Evolutionary conservation across 2,329 filamentous ascomycete genomes (phyloP).

Genomic region (Phialophora macrospora): DNA sequence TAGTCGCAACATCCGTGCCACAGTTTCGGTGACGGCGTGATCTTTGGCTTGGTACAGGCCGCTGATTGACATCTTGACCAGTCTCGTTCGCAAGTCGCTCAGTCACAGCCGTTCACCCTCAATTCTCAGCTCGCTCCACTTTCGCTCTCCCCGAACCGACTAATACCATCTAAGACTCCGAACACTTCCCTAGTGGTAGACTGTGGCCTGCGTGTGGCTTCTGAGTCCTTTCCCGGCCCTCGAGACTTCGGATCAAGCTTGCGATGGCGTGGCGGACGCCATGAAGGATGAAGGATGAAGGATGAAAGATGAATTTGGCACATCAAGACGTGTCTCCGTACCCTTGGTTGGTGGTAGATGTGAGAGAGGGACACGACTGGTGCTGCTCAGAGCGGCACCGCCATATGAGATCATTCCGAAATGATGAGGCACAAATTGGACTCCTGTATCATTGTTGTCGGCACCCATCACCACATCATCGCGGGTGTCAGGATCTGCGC

Average conservation of each 20-base stretch:
- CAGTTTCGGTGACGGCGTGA: not conserved
- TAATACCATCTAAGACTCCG: not conserved
- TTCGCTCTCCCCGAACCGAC: not conserved
- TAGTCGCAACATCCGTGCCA: not conserved
- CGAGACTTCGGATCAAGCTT: not conserved
- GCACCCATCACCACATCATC: not conserved
- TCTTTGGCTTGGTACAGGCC: not conserved
- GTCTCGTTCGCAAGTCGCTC: not conserved
- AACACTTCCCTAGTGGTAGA: not conserved
- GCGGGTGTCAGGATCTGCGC: conserved; percentile 12
- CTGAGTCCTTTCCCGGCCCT: not conserved
- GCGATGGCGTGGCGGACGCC: not conserved
- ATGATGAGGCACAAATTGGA: conserved; percentile 24
- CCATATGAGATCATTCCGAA: conserved; percentile 34
- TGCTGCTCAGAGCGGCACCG: conserved; percentile 19
- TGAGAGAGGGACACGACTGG: not conserved
- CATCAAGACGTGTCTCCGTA: conserved; percentile 25
- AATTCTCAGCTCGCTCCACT: not conserved
- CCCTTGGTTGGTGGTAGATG: not conserved
- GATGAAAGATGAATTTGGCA: conserved; percentile 21
- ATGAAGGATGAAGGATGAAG: conserved; percentile 12
- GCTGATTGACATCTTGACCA: not conserved
- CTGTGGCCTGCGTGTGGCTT: not conserved
- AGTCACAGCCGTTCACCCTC: not conserved
- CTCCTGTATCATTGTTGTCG: conserved; percentile 1